Base-by-base conservation (phyloP, 108 stramenopile genomes). In the Cyclotella baltica region DNA sequence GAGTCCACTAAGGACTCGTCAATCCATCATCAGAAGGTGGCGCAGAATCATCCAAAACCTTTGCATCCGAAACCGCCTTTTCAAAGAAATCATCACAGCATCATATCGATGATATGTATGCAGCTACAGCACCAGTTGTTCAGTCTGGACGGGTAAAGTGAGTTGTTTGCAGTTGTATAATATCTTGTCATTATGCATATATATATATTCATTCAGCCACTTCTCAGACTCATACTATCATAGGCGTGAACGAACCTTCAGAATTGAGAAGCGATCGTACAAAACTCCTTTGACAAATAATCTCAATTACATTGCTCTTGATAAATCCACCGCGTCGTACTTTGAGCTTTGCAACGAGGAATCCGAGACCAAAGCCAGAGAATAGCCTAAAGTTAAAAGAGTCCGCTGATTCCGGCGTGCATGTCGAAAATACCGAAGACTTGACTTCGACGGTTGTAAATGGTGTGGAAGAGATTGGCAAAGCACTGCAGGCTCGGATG, bases 311-410 rank as follows among this genome's bases (percentile, higher is more conserved):
- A 90, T 97, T 68, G 67, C 70, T 28, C 62, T 76, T 63, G 86
- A 82, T 61, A 87, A 90, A 15, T 77, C 88, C 63, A 88, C 87
- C 20, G 91, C 97, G 8, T 92, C 90, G 43, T 99, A 98, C 78
- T 82, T 98, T 36, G 99, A 99, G 81, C 98, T 99, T 58, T 99
- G 99, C 88, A 99, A 98, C 85, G 99, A 99, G 83, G 97, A 68
- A 96, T 99, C 72, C 87, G 97, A 18, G 98, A 99, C 62, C 83
- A 43, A 83, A 88, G 70, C 65, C 85, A 48, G 87, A 90, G 74
- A 88, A 84, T 46, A 70, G 62, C 52, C 85, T 96, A 20, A 94
- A 97, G 55, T 72, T 97, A 13, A 93, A 95, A 68, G 95, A 89
- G 64, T 58, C 83, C 9, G 78, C 79, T 11, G 96, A 96, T 61